phyloP scores from a whole-genome alignment of 352 stramenopile species.

The Saprolegnia parasitica region DNA sequence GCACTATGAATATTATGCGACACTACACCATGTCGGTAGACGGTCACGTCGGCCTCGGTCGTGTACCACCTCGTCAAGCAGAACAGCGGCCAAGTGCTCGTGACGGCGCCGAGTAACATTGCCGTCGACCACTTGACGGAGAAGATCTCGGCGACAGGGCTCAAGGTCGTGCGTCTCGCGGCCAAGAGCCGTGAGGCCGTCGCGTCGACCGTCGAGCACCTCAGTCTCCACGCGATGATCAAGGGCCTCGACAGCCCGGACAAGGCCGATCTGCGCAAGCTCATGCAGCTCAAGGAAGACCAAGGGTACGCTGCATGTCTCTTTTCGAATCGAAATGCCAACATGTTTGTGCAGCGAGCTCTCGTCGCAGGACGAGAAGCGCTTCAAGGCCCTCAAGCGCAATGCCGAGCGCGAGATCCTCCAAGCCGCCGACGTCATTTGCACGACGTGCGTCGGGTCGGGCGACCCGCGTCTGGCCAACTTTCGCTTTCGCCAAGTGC shows the following conservation, averaged over 20 bases:
- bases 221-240: conserved; percentile 98
- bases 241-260: conserved; percentile 84
- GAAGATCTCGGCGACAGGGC: conserved; percentile 97
- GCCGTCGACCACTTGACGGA: conserved; percentile 98
- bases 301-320: conserved; percentile 73
- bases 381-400: conserved; percentile 91
- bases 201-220: conserved; percentile 93
- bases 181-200: conserved; percentile 96
- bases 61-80: conserved; percentile 99
- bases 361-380: conserved; percentile 94
- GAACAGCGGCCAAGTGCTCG: conserved; percentile 98
- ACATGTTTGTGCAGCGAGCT: conserved; percentile 37
- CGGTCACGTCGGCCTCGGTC: conserved; percentile 96
- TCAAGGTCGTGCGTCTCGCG: conserved; percentile 97
- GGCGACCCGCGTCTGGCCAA: conserved; percentile 97
- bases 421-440: conserved; percentile 98
- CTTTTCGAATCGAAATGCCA: background rate
- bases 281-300: conserved; percentile 94
- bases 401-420: conserved; percentile 95
- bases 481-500: conserved; percentile 97
- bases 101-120: conserved; percentile 98
- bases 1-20: conserved; percentile 10
- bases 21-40: conserved; percentile 31
- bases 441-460: conserved; percentile 97
- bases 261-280: conserved; percentile 88